Base-by-base conservation (phyloP, 805 yeast genomes). In the Pichia californica region DNA sequence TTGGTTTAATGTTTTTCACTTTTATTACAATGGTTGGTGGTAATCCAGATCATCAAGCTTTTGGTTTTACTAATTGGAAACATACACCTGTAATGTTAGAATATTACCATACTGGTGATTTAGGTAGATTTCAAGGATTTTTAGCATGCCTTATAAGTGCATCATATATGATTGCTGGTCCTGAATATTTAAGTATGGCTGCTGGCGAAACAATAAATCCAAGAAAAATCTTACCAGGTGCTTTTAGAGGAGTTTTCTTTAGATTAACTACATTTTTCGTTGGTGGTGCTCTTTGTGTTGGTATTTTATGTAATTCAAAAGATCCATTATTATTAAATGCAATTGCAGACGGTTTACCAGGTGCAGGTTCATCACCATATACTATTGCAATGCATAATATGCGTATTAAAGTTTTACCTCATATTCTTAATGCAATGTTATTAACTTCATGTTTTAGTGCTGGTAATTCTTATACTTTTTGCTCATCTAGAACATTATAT, bases 391-490 rank as follows among this genome's bases (percentile, higher is more conserved):
- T 87, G 87, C 58, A 68, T 37, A 74, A 73, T 45, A 63, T 86
- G 53, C 70, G 76, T 0, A 82, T 87, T 41, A 75, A 67, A 27
- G 78, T 75, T 0, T 68, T 86, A 41, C 93, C 94, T 31, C 76
- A 79, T 55, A 70, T 87, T 43, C 83, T 88, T 44, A 88, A 88
- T 60, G 91, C 77, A 1, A 75, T 84, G 29, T 68, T 88, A 31
- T 66, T 88, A 40, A 71, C 86, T 3, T 75, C 91, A 2, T 85
- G 88, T 3, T 81, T 85, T 51, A 79, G 88, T 29, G 88, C 94
- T 3, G 95, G 94, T 42, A 85, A 85, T 61, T 82, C 89, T 2
- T 82, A 81, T 58, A 76, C 83, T 14, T 85, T 74, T 57, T 79
- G 88, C 48, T 79, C 88, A 0, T 76, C 88, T 7, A 57, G 77